Percentiles rank a stretch among this genome's conserved stretches.
These are phyloP conservation scores for Colletotrichum kahawae DNA, from an alignment of 2,329 filamentous ascomycete genomes.

Conservation along the genomic window DNA sequence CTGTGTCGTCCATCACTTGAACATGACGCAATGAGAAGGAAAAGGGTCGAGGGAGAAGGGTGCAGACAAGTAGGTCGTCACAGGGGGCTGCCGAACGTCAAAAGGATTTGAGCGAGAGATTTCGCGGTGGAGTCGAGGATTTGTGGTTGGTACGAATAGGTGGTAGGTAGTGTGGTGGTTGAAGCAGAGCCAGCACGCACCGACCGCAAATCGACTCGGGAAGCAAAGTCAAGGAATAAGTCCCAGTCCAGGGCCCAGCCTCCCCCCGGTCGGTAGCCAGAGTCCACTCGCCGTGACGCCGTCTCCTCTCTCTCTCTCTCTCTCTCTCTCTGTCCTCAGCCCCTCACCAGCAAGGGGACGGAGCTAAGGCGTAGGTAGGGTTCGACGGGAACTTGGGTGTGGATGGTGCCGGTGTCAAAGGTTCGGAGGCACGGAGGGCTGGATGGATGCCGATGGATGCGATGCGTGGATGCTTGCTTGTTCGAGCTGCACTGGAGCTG, in stretches of 20 bases:
- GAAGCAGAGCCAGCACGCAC: background rate
- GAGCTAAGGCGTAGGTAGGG: background rate
- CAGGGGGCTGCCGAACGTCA: slow-evolving; percentile 8
- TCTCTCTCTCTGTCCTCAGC: background rate
- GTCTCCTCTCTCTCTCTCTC: background rate
- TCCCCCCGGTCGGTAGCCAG: slow-evolving; percentile 8
- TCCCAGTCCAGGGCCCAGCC: background rate
- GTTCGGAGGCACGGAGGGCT: background rate
- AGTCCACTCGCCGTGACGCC: slow-evolving; percentile 1
- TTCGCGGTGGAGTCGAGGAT: slow-evolving; percentile 18
- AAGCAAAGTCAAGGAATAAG: background rate
- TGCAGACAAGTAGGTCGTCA: slow-evolving; percentile 7
- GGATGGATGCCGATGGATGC: background rate
- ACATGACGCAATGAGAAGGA: slow-evolving; percentile 15
- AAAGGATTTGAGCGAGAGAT: slow-evolving; percentile 21
- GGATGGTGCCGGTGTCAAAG: background rate
- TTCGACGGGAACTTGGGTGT: background rate
- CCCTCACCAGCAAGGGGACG: slow-evolving; percentile 13
- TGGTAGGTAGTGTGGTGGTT: background rate
- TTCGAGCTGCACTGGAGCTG: background rate
- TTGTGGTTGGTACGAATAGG: background rate
- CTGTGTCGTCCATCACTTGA: slow-evolving; percentile 17
- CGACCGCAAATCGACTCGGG: background rate
- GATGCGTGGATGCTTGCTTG: background rate
- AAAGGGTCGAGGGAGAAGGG: background rate